Conservation (phyloP, 2,329 filamentous ascomycete genomes). For the Tolypocladium nubicola region DNA sequence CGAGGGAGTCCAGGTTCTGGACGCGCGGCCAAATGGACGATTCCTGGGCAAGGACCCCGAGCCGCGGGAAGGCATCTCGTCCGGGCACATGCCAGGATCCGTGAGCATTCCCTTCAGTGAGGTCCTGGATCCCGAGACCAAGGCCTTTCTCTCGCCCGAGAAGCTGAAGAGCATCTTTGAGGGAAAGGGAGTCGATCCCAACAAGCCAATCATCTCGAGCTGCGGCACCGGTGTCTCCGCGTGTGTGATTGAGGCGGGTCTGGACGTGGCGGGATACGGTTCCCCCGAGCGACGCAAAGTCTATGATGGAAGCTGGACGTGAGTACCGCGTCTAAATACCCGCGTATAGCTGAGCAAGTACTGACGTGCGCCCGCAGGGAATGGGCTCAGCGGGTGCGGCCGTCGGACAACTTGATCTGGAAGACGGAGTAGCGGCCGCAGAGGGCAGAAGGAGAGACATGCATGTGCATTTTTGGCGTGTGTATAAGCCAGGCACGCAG, state of each 20-base stretch:
- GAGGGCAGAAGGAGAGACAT: neutral
- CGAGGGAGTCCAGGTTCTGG: conserved; percentile 77
- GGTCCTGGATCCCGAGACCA: conserved; percentile 73
- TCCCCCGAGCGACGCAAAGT: conserved; percentile 57
- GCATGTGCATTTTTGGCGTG: neutral
- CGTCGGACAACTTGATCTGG: conserved; percentile 50
- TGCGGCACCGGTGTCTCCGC: conserved; percentile 95
- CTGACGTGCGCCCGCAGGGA: conserved; percentile 35
- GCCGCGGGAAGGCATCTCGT: conserved; percentile 74
- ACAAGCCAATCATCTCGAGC: conserved; percentile 72
- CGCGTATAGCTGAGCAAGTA: neutral
- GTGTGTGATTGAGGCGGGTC: conserved; percentile 76
- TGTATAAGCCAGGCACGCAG: neutral
- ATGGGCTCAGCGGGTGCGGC: conserved; percentile 56
- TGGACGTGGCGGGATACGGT: conserved; percentile 69
- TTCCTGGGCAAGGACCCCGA: conserved; percentile 80
- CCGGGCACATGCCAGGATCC: conserved; percentile 85
- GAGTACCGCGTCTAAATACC: conserved; percentile 31
- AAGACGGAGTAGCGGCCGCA: conserved; percentile 30
- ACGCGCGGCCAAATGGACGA: conserved; percentile 70
- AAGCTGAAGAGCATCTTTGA: conserved; percentile 68
- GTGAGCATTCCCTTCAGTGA: conserved; percentile 72
- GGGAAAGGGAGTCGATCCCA: conserved; percentile 67
- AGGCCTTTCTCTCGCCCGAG: conserved; percentile 62
- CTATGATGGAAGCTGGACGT: conserved; percentile 98